Evolutionary conservation across 768 basidiomycete species (phyloP), one percentile per base, ranked within the genome.

Genomic region (Galerina sulciceps): DNA sequence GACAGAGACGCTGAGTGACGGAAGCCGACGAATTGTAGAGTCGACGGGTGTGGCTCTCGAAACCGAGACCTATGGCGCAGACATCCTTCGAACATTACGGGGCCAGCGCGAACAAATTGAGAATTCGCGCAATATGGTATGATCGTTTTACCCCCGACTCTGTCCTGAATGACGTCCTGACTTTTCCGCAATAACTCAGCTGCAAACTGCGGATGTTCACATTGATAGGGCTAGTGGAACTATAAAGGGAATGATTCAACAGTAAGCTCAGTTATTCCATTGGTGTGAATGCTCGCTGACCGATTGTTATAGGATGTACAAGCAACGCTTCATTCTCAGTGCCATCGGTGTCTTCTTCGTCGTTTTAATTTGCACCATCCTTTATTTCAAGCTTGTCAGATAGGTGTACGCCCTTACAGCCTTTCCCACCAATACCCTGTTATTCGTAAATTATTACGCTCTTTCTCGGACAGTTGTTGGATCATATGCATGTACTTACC

Each of bases 41-140:
- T 89, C 88, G 11, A 93, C 94, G 49, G 78, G 94, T 8, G 79
- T 97, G 31, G 96, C 95, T n/a, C 75, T 97, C 35, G 94, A 97
- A 79, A 91, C 95, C 6, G 96, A 97, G 73, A 87, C 91, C 66
- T 82, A 94, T 37, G 96, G 96, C 1, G 89, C 93, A 4, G 94
- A 94, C 65, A 96, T 97, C 63, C 66, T 98, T 72, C 75, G 88
- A 63, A 89, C 83, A 63, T 77, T 98, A 67, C 76, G 91, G 57
- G 81, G 83, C 0, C 96, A 98, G 77, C 75, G 96, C 58, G 96
- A 96, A 71, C 92, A 93, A 72, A 93, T 98, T 57, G 91, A 94
- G 76, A 90, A 93, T 67, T 81, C 94, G 10, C 75, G 94, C 64
- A 90, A 94, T 75, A 91, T 86, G 67, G 92, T 94, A 54, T n/a